phyloP scores from a whole-genome alignment of 108 stramenopile species.

The Fistulifera solaris region DNA sequence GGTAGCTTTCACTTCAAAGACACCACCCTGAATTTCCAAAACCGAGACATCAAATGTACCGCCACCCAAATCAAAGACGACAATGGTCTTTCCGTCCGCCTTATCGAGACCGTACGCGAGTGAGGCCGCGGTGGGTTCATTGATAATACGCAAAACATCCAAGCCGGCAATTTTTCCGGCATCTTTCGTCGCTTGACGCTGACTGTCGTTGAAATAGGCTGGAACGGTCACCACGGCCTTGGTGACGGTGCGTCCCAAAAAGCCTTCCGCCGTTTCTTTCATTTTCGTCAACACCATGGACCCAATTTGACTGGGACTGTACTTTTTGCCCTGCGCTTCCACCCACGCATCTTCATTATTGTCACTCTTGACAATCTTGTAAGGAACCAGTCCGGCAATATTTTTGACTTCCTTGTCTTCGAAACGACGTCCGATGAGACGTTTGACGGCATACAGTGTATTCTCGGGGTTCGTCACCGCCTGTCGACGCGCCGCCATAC shows the following conservation, averaged over 20 bases:
- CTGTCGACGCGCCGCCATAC: constrained; percentile 95
- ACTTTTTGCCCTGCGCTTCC: constrained; percentile 85
- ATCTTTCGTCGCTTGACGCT: constrained; percentile 99
- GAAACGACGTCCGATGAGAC: constrained; percentile 93
- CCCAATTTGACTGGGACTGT: constrained; percentile 96
- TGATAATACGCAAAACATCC: constrained; percentile 98
- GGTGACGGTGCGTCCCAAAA: constrained; percentile 89
- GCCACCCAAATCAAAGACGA: constrained; percentile 98
- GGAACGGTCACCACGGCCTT: constrained; percentile 99
- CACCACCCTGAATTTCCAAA: constrained; percentile 97
- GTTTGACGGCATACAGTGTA: constrained; percentile 98
- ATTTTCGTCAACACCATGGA: constrained; percentile 98
- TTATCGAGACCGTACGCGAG: constrained; percentile 99
- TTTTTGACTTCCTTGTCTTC: constrained; percentile 87
- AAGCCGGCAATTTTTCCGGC: constrained; percentile 97
- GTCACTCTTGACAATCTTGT: constrained; percentile 92
- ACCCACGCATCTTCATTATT: constrained; percentile 97
- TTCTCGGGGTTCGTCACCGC: constrained; percentile 99
- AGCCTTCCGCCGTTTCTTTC: constrained; percentile 99
- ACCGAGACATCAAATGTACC: constrained; percentile 99
- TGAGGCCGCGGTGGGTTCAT: constrained; percentile 99
- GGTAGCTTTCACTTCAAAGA: constrained; percentile 99
- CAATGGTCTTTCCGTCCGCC: constrained; percentile 98
- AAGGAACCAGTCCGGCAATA: constrained; percentile 90
- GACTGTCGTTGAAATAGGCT: constrained; percentile 98